Percentiles rank a stretch among this genome's conserved stretches.
These are phyloP conservation scores for Mucor sp. DNA, from an alignment of 371 early-diverging fungal species.

Conservation along the genomic window DNA sequence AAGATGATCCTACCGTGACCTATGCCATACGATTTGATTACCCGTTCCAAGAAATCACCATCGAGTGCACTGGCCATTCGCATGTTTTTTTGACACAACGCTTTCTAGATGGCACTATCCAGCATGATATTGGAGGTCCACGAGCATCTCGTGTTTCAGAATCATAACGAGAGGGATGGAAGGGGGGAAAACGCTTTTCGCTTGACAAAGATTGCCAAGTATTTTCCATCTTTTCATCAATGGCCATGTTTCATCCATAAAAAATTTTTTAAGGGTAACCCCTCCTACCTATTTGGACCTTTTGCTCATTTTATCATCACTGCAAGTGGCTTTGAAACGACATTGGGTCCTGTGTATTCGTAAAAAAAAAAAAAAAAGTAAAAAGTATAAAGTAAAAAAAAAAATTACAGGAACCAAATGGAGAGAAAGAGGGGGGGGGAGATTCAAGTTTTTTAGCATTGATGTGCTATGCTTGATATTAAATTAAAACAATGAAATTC, in stretches of 20 bases:
- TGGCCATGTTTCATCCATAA: conserved; percentile 17
- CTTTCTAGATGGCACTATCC: conserved; percentile 36
- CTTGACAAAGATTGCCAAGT: neutral
- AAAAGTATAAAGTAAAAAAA: neutral
- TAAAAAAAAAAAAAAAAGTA: neutral
- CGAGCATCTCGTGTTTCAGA: conserved; percentile 14
- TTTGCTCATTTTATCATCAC: neutral
- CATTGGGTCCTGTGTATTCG: too few relatives aligned
- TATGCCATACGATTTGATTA: conserved; percentile 44
- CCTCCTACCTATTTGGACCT: neutral
- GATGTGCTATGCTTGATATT: neutral
- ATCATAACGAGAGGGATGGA: neutral
- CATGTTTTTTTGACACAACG: conserved; percentile 51
- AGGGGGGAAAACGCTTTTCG: neutral
- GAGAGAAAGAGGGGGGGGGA: neutral
- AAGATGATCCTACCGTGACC: conserved; percentile 45
- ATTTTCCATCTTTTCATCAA: neutral
- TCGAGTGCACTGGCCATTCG: conserved; percentile 27
- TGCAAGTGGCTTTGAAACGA: neutral
- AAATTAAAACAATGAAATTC: neutral
- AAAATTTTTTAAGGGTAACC: neutral
- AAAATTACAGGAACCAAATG: neutral
- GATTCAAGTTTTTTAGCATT: conserved; percentile 2
- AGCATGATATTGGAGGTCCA: conserved; percentile 47
- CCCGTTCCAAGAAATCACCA: conserved; percentile 43